Evolutionary conservation across 2,329 filamentous ascomycete genomes (phyloP), one percentile per base, ranked within the genome.

Genomic region (Verticillium alfalfae): DNA sequence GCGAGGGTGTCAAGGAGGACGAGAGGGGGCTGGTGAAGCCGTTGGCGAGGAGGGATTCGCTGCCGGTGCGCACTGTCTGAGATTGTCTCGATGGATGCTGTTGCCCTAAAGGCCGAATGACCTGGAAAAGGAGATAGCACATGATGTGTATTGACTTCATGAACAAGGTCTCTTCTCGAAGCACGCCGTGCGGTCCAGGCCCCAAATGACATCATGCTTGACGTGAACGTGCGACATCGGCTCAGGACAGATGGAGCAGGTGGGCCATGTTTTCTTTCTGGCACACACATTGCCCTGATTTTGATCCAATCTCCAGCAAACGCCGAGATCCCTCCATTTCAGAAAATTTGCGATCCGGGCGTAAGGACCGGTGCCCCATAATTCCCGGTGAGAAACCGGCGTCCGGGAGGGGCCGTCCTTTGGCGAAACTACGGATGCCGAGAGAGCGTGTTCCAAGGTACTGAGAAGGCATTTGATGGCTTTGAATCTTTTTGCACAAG

Each of bases 161-260:
- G 18, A 75, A 71, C 1, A 78, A 56, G 7, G 77, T 75, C 63
- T 80, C 77, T 13, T 70, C 68, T 4, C 70, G 70, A 13, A 75
- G 18, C 65, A 69, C 26, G 66, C 67, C 72, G 72, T 8, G 22
- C 70, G 56, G 2, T 55, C 34, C 2, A 61, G 22, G 22, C 37
- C 12, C 55, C 37, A 26, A 3, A 49, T 7, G 2, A 26, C n/a
- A 18, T 59, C 55, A 38, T 16, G n/a, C 1, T 34, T 57, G 34
- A 22, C 34, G 13, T 34, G 31, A 9, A 16, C 26, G 36, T 38
- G 34, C 55, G 55, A 57, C 26, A 57, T 57, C 45, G 45, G n/a
- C 18, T 15, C 10, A 52, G 22, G 22, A 5, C 12, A 18, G 45
- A 52, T 52, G 16, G 22, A 52, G 45, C 45, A 31, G 45, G 45